Conservation (phyloP, 2,329 filamentous ascomycete genomes). For the Arthrinium puccinioides region DNA sequence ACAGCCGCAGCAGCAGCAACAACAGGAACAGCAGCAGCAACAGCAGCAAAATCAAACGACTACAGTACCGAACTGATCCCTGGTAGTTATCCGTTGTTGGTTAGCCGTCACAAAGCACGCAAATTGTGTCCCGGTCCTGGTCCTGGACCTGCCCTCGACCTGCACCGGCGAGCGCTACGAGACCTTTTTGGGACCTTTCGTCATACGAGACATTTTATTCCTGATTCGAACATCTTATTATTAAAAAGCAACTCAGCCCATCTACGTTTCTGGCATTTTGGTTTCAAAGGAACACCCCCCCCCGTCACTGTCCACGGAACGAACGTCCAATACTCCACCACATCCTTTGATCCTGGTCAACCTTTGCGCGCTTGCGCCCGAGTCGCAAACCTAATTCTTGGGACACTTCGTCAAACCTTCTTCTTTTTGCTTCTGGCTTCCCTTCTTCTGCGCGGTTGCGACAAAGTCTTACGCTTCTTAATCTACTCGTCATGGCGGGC, state of each 20-base stretch:
- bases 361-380: slow-evolving; percentile 5
- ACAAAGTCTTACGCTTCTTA: slow-evolving; percentile 4
- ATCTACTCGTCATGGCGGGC: slow-evolving; percentile 61
- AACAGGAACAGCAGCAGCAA: too few relatives aligned
- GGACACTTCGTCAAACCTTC: not conserved
- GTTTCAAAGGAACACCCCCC: slow-evolving; percentile 20
- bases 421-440: not conserved
- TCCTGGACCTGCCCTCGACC: too few relatives aligned
- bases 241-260: slow-evolving; percentile 19
- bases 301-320: slow-evolving; percentile 3
- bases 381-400: slow-evolving; percentile 6
- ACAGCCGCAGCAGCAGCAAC: too few relatives aligned
- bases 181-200: slow-evolving; percentile 17
- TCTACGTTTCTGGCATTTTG: slow-evolving; percentile 32
- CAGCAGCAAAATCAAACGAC: too few relatives aligned
- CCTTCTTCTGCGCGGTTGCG: not conserved
- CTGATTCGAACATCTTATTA: slow-evolving; percentile 22
- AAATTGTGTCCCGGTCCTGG: too few relatives aligned
- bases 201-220: slow-evolving; percentile 38
- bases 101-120: too few relatives aligned
- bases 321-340: slow-evolving; percentile 7
- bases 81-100: too few relatives aligned
- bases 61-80: too few relatives aligned
- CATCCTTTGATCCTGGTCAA: slow-evolving; percentile 3
- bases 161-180: slow-evolving; percentile 26